Conservation (phyloP, 306 rosid genomes). For the Lablab purpureus region DNA sequence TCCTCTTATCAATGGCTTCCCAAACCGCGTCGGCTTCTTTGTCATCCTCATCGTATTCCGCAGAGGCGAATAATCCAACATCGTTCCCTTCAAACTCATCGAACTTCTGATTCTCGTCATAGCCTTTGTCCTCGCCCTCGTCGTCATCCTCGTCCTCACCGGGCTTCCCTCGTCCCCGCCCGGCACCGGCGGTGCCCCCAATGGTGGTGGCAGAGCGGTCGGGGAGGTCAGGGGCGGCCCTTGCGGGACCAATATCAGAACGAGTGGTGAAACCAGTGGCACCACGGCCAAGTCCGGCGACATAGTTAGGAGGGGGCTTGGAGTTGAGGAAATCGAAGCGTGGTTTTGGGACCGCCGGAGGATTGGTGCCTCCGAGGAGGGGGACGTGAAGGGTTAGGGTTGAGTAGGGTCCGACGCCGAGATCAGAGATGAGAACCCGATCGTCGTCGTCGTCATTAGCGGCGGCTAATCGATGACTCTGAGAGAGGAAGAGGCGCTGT, state of each 20-base stretch:
- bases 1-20: constrained; percentile 86
- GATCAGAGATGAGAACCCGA: constrained; percentile 59
- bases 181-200: constrained; percentile 57
- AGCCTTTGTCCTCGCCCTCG: constrained; percentile 81
- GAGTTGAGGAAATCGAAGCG: constrained; percentile 80
- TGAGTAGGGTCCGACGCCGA: constrained; percentile 57
- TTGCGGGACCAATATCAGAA: constrained; percentile 87
- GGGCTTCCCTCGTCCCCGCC: constrained; percentile 73
- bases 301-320: constrained; percentile 88
- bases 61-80: constrained; percentile 87
- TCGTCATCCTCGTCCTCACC: constrained; percentile 89
- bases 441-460: constrained; percentile 16
- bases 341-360: constrained; percentile 72
- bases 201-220: constrained; percentile 67
- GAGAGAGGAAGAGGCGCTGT: constrained; percentile 74
- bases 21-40: constrained; percentile 93
- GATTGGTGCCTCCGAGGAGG: constrained; percentile 54
- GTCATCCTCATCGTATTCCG: constrained; percentile 92
- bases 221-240: constrained; percentile 86
- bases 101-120: constrained; percentile 90
- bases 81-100: constrained; percentile 94
- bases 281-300: constrained; percentile 93
- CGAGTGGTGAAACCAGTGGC: constrained; percentile 93
- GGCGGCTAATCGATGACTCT: constrained; percentile 50
- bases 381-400: constrained; percentile 56